Evolutionary conservation across 1,284 basidiomycete genomes (phyloP).

Genomic region (Fomitopsis palustris): DNA sequence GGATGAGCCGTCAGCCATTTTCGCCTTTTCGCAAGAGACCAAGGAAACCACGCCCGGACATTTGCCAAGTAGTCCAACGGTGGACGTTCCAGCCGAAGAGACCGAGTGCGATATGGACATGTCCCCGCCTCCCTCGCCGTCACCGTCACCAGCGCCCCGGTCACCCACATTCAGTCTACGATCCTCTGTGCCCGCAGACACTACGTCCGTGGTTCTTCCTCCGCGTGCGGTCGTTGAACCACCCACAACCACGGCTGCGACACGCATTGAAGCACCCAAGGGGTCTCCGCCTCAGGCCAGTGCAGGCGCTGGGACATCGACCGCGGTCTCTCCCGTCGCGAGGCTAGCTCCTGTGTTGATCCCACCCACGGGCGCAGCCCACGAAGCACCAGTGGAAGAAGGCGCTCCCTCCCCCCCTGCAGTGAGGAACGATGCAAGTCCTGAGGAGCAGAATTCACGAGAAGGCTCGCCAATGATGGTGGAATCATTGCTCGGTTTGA

Average conservation of each 20-base stretch:
- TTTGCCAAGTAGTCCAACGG: not conserved
- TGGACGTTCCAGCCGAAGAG: not conserved
- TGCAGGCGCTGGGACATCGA: not conserved
- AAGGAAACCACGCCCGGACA: not conserved
- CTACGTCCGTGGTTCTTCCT: not conserved
- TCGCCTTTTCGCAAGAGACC: not conserved
- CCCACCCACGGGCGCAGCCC: no score
- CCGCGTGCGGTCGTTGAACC: no score
- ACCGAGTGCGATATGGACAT: not conserved
- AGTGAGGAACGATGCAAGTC: not conserved
- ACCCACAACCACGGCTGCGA: not conserved
- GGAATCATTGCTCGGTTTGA: no score
- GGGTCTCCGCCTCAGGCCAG: not conserved
- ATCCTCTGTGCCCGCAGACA: not conserved
- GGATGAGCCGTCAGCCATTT: not conserved
- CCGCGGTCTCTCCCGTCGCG: not conserved
- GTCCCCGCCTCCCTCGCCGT: slow-evolving; percentile 1
- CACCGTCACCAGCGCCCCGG: not conserved
- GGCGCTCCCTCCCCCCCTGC: not conserved
- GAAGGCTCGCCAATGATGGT: not conserved
- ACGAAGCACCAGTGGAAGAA: no score
- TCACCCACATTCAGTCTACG: not conserved
- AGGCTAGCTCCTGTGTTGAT: not conserved
- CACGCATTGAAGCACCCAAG: not conserved
- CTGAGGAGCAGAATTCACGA: not conserved